Evolutionary conservation across 2,329 filamentous ascomycete genomes (phyloP), one percentile per base, ranked within the genome.

Genomic region (Rhynchosporium agropyri): DNA sequence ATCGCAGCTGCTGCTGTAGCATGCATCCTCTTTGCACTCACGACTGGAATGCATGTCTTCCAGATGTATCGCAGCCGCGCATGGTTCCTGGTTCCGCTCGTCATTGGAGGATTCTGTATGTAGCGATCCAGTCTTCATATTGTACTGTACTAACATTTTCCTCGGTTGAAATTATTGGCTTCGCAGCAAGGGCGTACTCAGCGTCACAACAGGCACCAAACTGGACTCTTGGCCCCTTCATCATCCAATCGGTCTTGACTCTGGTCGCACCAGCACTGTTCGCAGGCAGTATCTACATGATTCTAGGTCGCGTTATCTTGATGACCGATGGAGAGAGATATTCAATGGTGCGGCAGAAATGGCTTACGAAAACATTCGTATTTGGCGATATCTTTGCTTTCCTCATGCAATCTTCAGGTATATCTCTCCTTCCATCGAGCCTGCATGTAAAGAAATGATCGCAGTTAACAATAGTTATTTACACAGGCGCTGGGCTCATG

Each of bases 11-110:
- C 50, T 3, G n/a, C 33, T 28, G 36, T 54, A 13, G 4, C 50
- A 40, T 40, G 15, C 7, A 33, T 10, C 1, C 9, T 54, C 6
- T 54, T 54, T 28, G 50, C 50, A 15, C 4, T 40, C 3, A 20
- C 26, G 8, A 54, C 50, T 4, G 36, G n/a, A n/a, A 9, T 74
- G 0, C 80, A 82, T 60, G 59, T 68, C 20, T 75, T 68, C 31
- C 74, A 77, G 49, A 67, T 81, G 46, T n/a, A 78, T 31, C 70
- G 69, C n/a, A 74, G 74, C 1, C 73, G 75, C n/a, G 77, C 78
- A 0, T 82, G 78, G 78, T 83, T 80, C 69, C 78, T 82, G 65
- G 77, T 79, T 3, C 78, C 82, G 0, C 79, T 84, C 50, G 65
- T 80, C 4, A 68, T 84, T 10, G 81, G 81, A 31, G 79, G 79